Evolutionary conservation across 805 yeast genomes (phyloP).

Genomic region (Lachancea sp.): DNA sequence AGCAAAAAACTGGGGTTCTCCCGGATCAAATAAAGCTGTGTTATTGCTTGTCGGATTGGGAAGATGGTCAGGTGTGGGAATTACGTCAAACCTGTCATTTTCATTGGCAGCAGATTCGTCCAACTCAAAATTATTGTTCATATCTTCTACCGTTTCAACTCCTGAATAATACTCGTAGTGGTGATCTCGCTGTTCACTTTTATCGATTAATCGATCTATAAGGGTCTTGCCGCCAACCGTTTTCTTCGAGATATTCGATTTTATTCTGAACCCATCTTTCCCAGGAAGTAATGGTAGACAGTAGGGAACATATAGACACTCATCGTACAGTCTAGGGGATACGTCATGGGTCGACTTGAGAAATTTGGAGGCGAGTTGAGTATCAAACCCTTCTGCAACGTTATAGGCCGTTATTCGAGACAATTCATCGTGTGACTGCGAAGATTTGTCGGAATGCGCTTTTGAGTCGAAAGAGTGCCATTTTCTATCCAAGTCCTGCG

Average conservation of each 20-base stretch:
- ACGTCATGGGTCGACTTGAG: conserved; percentile 69
- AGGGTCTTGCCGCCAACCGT: conserved; percentile 37
- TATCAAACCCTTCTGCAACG: conserved; percentile 74
- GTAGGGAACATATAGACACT: conserved; percentile 87
- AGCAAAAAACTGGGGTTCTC: conserved; percentile 87
- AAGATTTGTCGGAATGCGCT: conserved; percentile 36
- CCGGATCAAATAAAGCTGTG: conserved; percentile 70
- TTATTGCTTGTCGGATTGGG: conserved; percentile 21
- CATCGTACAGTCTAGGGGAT: conserved; percentile 82
- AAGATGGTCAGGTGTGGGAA: conserved; percentile 23
- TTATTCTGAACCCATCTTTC: conserved; percentile 65
- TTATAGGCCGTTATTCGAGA: conserved; percentile 89
- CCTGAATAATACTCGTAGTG: conserved; percentile 89
- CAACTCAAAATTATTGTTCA: conserved; percentile 38
- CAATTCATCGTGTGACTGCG: conserved; percentile 35
- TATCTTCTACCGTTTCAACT: conserved; percentile 52
- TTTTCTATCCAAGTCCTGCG: conserved; percentile 2
- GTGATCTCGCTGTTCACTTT: conserved; percentile 82
- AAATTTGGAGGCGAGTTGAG: conserved; percentile 57
- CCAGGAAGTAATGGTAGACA: conserved; percentile 84
- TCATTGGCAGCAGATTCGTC: conserved; percentile 23
- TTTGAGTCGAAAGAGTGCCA: conserved; percentile 38
- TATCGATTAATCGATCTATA: conserved; percentile 74
- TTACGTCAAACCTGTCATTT: conserved; percentile 15
- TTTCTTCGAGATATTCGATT: conserved; percentile 48